Evolutionary conservation across 192 early-diverging fungal genomes (phyloP).

Genomic region (Gaertneriomyces semiglobifer): DNA sequence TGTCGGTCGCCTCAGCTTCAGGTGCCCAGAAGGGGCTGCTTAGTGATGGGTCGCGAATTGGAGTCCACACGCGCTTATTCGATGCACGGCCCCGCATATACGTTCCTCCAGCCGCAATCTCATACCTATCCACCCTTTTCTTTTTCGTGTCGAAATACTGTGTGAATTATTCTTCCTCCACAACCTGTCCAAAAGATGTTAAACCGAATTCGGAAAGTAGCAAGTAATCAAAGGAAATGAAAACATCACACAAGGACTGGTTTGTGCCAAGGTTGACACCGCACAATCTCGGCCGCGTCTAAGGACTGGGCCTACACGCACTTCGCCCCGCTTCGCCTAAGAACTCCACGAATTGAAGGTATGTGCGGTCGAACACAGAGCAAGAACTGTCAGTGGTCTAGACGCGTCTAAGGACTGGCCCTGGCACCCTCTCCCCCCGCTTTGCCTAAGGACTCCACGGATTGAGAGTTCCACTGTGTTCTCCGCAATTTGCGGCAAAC

Average conservation of each 20-base stretch:
- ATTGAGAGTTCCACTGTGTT: background rate
- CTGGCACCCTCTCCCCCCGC: background rate
- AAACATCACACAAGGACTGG: background rate
- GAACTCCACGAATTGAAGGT: constrained; percentile 1
- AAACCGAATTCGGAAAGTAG: constrained; percentile 1
- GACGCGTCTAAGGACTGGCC: background rate
- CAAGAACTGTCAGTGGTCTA: background rate
- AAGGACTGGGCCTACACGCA: background rate
- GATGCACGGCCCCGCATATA: no score
- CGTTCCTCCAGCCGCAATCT: background rate
- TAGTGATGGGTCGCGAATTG: no score
- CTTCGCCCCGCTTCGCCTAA: background rate
- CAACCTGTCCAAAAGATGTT: background rate
- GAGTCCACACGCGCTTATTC: no score
- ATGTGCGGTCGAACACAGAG: background rate
- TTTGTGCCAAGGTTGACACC: background rate
- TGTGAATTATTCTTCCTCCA: background rate
- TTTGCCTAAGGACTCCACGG: background rate
- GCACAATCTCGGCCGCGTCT: constrained; percentile 1
- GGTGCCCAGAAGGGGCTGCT: no score
- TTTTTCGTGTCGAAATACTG: background rate
- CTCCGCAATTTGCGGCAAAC: background rate
- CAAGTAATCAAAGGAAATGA: background rate
- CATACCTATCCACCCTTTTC: background rate
- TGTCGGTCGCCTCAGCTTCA: no score